phyloP scores from a whole-genome alignment of 2,329 filamentous ascomycete genomes.

The Torrubiellomyces zombiae region DNA sequence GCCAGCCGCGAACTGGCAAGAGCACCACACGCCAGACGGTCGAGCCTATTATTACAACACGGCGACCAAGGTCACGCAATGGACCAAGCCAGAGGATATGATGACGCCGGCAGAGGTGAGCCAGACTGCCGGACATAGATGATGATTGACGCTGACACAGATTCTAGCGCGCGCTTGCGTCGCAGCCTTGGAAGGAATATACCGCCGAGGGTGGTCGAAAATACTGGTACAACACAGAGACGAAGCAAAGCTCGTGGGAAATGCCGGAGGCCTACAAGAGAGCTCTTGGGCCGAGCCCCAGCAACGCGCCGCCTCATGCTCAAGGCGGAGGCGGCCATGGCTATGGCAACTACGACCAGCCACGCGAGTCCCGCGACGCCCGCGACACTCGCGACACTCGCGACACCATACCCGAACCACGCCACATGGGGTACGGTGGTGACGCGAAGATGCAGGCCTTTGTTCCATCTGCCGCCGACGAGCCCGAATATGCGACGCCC shows the following conservation, averaged over 20 bases:
- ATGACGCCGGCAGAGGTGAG: slow-evolving; percentile 68
- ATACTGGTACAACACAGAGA: slow-evolving; percentile 92
- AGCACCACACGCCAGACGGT: slow-evolving; percentile 66
- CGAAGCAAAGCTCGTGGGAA: slow-evolving; percentile 85
- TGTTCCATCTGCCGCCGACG: slow-evolving; percentile 45
- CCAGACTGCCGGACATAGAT: no score
- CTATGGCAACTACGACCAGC: slow-evolving; percentile 19
- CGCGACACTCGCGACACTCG: slow-evolving; percentile 12
- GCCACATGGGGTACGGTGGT: slow-evolving; percentile 40
- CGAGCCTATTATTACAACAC: slow-evolving; percentile 84
- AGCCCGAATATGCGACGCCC: slow-evolving; percentile 60
- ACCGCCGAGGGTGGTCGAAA: slow-evolving; percentile 71
- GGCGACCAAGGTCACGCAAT: slow-evolving; percentile 74
- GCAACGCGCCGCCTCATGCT: slow-evolving; percentile 17
- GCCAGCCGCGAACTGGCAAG: slow-evolving; percentile 50
- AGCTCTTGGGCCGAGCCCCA: slow-evolving; percentile 35
- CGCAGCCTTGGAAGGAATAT: slow-evolving; percentile 87
- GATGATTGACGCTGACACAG: no score
- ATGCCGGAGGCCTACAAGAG: slow-evolving; percentile 73
- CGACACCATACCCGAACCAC: slow-evolving; percentile 33
- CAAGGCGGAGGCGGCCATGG: slow-evolving; percentile 23
- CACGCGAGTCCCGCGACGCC: slow-evolving; percentile 20
- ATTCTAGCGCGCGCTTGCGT: slow-evolving; percentile 55
- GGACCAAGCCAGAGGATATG: slow-evolving; percentile 83
- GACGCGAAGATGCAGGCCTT: slow-evolving; percentile 41